Conservation (phyloP, 1,139 yeast species). For the Nakaseomyces delphensis region DNA sequence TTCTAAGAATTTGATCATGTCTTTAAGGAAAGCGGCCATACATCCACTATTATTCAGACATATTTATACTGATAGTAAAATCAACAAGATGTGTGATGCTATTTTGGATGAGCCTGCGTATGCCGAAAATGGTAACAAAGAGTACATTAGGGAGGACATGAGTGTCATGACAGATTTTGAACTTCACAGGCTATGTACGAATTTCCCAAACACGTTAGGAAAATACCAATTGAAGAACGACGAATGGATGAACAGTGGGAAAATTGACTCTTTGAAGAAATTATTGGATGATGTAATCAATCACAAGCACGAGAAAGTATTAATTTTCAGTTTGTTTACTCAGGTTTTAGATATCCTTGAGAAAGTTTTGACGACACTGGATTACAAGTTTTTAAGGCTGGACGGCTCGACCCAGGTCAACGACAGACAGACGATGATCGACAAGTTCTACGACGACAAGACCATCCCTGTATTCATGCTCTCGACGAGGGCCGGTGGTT, state of each 20-base stretch:
- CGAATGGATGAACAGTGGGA: constrained; percentile 70
- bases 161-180: constrained; percentile 93
- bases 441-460: constrained; percentile 74
- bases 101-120: constrained; percentile 80
- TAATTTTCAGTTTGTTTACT: constrained; percentile 85
- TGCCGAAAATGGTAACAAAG: constrained; percentile 55
- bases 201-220: constrained; percentile 59
- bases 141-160: constrained; percentile 85
- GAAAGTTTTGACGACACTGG: constrained; percentile 53
- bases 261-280: constrained; percentile 48
- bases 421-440: constrained; percentile 84
- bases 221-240: constrained; percentile 46
- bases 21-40: constrained; percentile 61
- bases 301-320: constrained; percentile 58
- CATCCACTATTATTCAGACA: constrained; percentile 68
- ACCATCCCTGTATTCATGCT: constrained; percentile 77
- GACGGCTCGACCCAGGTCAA: constrained; percentile 96
- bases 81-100: constrained; percentile 60
- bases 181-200: constrained; percentile 61
- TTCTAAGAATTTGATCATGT: constrained; percentile 51
- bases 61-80: constrained; percentile 44
- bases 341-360: constrained; percentile 86
- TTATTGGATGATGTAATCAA: constrained; percentile 51
- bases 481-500: constrained; percentile 96
- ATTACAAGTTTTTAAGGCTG: constrained; percentile 68